Percentiles rank a stretch among this genome's conserved stretches.
These are phyloP conservation scores for Physocladia obscura DNA, from an alignment of 192 early-diverging fungal genomes.

Conservation along the genomic window DNA sequence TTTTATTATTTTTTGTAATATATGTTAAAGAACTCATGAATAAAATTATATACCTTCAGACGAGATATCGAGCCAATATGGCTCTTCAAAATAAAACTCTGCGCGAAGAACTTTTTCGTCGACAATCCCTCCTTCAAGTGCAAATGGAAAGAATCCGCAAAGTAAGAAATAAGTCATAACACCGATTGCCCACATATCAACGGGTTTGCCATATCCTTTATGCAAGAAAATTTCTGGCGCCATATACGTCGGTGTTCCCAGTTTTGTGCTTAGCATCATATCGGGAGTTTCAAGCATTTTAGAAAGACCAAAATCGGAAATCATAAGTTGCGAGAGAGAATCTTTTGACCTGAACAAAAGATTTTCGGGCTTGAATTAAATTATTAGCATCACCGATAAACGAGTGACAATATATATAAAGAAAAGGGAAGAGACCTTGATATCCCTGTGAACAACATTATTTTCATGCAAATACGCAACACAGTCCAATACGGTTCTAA, in stretches of 20 bases:
- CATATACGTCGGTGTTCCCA: conserved; percentile 51
- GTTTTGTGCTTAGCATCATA: conserved; percentile 59
- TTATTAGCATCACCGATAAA: neutral
- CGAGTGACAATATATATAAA: neutral
- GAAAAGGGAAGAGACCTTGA: conserved; percentile 22
- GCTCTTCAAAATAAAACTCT: conserved; percentile 46
- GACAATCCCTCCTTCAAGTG: conserved; percentile 8
- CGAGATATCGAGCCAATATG: conserved; percentile 74
- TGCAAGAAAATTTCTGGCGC: conserved; percentile 48
- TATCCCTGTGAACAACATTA: conserved; percentile 77
- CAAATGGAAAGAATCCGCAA: conserved; percentile 55
- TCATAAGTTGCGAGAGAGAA: conserved; percentile 11
- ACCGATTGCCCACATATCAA: conserved; percentile 79
- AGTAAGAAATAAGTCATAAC: conserved; percentile 54
- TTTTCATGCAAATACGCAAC: conserved; percentile 84
- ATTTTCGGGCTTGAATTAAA: conserved; percentile 33
- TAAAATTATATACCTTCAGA: conserved; percentile 24
- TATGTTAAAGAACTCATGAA: no score
- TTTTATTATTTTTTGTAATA: no score
- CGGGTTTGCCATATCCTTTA: conserved; percentile 68
- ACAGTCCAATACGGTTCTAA: conserved; percentile 71
- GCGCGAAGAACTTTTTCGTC: conserved; percentile 43
- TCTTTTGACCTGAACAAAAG: conserved; percentile 26
- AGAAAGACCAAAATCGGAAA: conserved; percentile 77
- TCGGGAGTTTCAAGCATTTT: conserved; percentile 59